Evolutionary conservation across 306 rosid genomes (phyloP), one percentile per base, ranked within the genome.

Genomic region (Morella rubra): DNA sequence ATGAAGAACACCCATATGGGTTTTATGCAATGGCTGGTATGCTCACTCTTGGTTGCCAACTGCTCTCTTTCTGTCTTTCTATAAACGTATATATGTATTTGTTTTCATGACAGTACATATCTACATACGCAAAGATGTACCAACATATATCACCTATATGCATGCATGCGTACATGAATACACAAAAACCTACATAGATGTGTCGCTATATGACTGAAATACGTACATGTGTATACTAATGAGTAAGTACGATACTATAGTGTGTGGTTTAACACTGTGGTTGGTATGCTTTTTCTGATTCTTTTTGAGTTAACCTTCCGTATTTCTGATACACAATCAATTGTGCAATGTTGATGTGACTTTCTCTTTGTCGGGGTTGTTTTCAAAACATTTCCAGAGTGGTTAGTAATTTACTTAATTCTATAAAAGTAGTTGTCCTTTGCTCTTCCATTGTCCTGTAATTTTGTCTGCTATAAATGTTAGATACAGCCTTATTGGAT

Each of bases 1-100:
- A 95, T 61, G 98, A 92, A 88, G 97, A 95, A 83, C 99, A 95
- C 86, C 98, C 99, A 2, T 92, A 92, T 85, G 99, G 95, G 66
- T 95, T 95, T 84, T 95, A 95, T 73, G 89, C 94, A 20, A 88
- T 95, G 99, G 98, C 99, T 9, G 97, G 99, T 95, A 92, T 24
- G 68, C 78, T 71, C 22, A 27, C 62, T 79, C 60, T 71, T 72
- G 16, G 15, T 59, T 46, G 4, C 52, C 70, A 32, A 52, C 49
- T 45, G 60, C 37, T 7, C 49, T 73, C 32, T 52, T 62, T 69
- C 9, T 60, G 15, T 59, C 42, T 73, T 3, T 61, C 32, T 27
- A 27, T 27, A 27, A 27, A 27, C 32, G 1, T 27, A 27, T 27
- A 27, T 27, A 27, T 27, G 32, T 27, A 27, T 27, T 27, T 27